Evolutionary conservation across 352 stramenopile species (phyloP), one percentile per base, ranked within the genome.

Genomic region (Pythium rhizo-oryzae): DNA sequence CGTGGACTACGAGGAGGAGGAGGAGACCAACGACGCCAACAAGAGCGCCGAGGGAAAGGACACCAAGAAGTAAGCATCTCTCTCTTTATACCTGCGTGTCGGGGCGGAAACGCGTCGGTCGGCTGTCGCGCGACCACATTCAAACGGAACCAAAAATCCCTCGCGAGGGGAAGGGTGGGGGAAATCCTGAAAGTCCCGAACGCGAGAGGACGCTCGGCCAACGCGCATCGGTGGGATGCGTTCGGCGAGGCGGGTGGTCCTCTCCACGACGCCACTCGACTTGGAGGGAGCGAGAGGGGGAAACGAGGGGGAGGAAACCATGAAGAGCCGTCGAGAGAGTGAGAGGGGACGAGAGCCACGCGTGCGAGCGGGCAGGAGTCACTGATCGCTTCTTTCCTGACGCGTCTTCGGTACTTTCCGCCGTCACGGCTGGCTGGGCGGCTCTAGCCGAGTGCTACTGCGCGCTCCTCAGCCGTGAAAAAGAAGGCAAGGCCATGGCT

Each of bases 1-100:
- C 53, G 85, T 96, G 69, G 88, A 96, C 81, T 96, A 96, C 77
- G 88, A 94, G 74, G 86, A 93, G 67, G 88, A 96, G 66, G 88
- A 94, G 70, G 88, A 94, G 77, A 93, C 75, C 25, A 65, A 78
- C 62, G 82, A 88, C 65, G 80, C 66, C 61, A 80, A 78, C 74
- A 94, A 94, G 81, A 77, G 62, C 65, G 84, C 80, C 62, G 86
- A 94, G 69, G 84, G 81, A 62, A 94, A 93, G 70, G 88, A 96
- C 75, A 85, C 88, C 69, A 96, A 96, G 87, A 96, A 96, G 88
- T 96, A 93, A 92, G 79, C 69, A 72, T 62, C 56, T 54, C 62
- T 68, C 69, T 61, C 68, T 69, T 44, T 59, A 70, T 72, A 24
- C 4, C 41, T 47, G 41, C 41, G 41, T 47, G 41, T 47, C 13